Percentiles rank a stretch among this genome's conserved stretches.
Conservation (phyloP, 208 protist species). For the Crithidia acanthocephali region DNA sequence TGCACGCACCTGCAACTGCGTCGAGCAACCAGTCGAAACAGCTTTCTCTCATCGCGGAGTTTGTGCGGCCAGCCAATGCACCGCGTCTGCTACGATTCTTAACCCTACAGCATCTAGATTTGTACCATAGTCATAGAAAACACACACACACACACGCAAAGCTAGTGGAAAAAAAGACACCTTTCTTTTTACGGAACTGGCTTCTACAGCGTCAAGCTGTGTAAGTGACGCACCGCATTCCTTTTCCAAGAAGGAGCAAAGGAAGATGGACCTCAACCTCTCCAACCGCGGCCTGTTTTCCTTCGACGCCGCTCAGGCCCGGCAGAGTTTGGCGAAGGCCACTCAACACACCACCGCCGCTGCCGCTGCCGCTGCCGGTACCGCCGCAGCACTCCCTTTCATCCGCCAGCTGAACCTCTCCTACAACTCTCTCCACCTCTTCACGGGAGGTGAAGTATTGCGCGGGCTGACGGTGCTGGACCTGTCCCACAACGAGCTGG, state of each 20-base stretch:
- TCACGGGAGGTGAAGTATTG: slow-evolving; percentile 60
- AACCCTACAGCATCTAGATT: too few species aligned
- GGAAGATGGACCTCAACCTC: slow-evolving; percentile 75
- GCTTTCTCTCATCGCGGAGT: too few species aligned
- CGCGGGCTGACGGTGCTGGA: slow-evolving; percentile 53
- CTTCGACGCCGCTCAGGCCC: slow-evolving; percentile 63
- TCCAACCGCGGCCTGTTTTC: slow-evolving; percentile 66
- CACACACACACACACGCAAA: too few species aligned
- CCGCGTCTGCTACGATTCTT: too few species aligned
- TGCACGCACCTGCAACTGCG: too few species aligned
- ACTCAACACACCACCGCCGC: background rate
- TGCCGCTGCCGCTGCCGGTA: background rate
- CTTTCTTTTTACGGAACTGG: too few species aligned
- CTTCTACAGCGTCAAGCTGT: too few species aligned
- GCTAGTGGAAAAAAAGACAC: too few species aligned
- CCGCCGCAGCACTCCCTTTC: slow-evolving; percentile 10
- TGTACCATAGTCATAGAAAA: too few species aligned
- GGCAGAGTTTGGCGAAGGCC: background rate
- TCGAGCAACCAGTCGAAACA: too few species aligned
- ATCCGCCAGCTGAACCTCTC: slow-evolving; percentile 68
- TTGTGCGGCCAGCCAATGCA: too few species aligned
- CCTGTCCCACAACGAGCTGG: slow-evolving; percentile 74
- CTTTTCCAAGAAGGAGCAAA: background rate
- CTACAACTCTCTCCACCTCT: slow-evolving; percentile 72
- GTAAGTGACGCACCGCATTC: too few species aligned